phyloP scores from a whole-genome alignment of 2,329 filamentous ascomycete species.

The Fusarium piperis region DNA sequence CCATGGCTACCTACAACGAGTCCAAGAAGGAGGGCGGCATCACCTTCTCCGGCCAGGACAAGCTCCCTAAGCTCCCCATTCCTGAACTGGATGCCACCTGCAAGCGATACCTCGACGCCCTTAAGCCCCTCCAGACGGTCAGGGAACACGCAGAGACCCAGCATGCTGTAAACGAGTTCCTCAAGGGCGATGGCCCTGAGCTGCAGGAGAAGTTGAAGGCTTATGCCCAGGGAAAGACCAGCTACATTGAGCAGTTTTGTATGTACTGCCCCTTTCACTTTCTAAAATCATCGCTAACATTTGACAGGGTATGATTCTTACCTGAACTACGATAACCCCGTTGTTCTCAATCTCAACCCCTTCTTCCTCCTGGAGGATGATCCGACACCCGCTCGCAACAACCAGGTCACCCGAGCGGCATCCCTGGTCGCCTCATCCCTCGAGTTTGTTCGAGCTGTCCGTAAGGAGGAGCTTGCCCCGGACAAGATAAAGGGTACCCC shows the following conservation, averaged over 20 bases:
- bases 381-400: conserved; percentile 93
- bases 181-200: conserved; percentile 81
- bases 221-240: conserved; percentile 90
- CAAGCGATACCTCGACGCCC: conserved; percentile 79
- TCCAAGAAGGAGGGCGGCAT: conserved; percentile 73
- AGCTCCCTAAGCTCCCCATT: conserved; percentile 90
- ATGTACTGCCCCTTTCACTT: conserved; percentile 33
- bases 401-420: conserved; percentile 93
- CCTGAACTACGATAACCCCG: conserved; percentile 96
- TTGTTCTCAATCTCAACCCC: conserved; percentile 96
- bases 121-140: conserved; percentile 82
- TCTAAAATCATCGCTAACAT: conserved; percentile 9
- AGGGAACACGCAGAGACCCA: conserved; percentile 87
- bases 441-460: conserved; percentile 91
- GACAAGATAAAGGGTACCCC: conserved; percentile 86
- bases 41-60: conserved; percentile 90
- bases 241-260: conserved; percentile 99
- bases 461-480: conserved; percentile 90
- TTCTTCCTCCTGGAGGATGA: conserved; percentile 99
- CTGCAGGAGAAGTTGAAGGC: conserved; percentile 89
- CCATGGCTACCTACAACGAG: conserved; percentile 64
- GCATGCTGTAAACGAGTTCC: conserved; percentile 83
- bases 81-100: conserved; percentile 84
- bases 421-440: conserved; percentile 91
- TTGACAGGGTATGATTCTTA: conserved; percentile 94